Conservation (phyloP, 345 rosid genomes). For the Eucalyptus cloeziana region DNA sequence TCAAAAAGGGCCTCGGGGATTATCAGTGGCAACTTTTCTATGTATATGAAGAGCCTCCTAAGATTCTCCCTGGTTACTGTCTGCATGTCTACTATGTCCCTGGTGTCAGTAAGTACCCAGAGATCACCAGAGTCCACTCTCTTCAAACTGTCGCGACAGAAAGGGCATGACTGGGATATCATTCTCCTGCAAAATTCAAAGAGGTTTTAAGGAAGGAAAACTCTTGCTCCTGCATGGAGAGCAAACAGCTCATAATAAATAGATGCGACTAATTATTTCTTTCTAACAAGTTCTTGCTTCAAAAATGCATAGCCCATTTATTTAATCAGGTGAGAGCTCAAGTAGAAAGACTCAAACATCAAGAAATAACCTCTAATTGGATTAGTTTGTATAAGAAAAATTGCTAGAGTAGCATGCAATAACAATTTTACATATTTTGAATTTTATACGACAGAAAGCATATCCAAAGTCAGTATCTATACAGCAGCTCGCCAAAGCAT, state of each 20-base stretch:
- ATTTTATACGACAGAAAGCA: not conserved
- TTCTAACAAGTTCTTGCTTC: not conserved
- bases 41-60: slow-evolving; percentile 39
- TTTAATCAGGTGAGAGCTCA: not conserved
- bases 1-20: slow-evolving; percentile 36
- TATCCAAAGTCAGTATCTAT: not conserved
- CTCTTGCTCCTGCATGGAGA: not conserved
- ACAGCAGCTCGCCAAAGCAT: not conserved
- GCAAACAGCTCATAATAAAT: not conserved
- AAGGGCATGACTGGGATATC: slow-evolving; percentile 58
- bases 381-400: not conserved
- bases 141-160: slow-evolving; percentile 54
- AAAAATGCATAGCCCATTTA: not conserved
- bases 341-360: not conserved
- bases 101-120: slow-evolving; percentile 43
- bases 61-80: slow-evolving; percentile 46
- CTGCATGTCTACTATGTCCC: slow-evolving; percentile 35
- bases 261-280: not conserved
- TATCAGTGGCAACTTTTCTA: slow-evolving; percentile 47
- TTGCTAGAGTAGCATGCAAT: not conserved
- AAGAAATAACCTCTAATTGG: not conserved
- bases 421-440: not conserved
- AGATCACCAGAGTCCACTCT: slow-evolving; percentile 62
- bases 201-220: not conserved
- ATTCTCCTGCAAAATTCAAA: slow-evolving; percentile 26